phyloP scores from a whole-genome alignment of 1,284 basidiomycete species.

The Coniferiporia sulphurascens region DNA sequence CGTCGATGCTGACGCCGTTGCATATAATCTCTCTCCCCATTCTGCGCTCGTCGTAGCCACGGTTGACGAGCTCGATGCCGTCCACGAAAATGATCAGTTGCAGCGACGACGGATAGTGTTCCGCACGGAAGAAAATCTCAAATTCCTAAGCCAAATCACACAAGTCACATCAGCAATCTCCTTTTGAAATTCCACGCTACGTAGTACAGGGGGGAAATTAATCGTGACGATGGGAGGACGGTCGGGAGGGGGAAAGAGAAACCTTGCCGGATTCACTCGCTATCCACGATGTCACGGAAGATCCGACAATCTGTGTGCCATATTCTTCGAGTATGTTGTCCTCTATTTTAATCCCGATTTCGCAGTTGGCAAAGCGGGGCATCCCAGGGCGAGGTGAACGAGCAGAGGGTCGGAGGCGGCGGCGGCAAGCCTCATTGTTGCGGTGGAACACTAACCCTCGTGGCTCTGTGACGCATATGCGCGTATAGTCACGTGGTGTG shows the following conservation, averaged over 20 bases:
- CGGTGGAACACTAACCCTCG: background rate
- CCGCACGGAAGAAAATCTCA: slow-evolving; percentile 9
- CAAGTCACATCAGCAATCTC: background rate
- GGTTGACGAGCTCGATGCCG: slow-evolving; percentile 12
- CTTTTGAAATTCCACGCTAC: background rate
- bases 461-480: background rate
- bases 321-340: slow-evolving; percentile 12
- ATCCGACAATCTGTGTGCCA: slow-evolving; percentile 10
- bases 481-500: background rate
- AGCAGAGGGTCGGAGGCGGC: background rate
- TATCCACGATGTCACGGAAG: slow-evolving; percentile 11
- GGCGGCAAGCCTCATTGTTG: background rate
- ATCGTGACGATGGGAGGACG: background rate
- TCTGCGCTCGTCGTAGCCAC: slow-evolving; percentile 13
- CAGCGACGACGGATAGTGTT: slow-evolving; percentile 6
- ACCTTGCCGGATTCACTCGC: slow-evolving; percentile 16
- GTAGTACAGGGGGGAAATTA: background rate
- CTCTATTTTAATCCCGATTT: slow-evolving; percentile 8
- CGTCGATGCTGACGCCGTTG: slow-evolving; percentile 12
- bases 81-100: slow-evolving; percentile 13
- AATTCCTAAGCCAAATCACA: slow-evolving; percentile 1
- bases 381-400: background rate
- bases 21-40: slow-evolving; percentile 14
- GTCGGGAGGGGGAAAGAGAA: background rate
- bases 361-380: slow-evolving; percentile 13